Percentiles rank a stretch among this genome's conserved stretches.
Evolutionary conservation across 1,139 yeast genomes (phyloP).

Genomic region (Kodamaea alishanica): DNA sequence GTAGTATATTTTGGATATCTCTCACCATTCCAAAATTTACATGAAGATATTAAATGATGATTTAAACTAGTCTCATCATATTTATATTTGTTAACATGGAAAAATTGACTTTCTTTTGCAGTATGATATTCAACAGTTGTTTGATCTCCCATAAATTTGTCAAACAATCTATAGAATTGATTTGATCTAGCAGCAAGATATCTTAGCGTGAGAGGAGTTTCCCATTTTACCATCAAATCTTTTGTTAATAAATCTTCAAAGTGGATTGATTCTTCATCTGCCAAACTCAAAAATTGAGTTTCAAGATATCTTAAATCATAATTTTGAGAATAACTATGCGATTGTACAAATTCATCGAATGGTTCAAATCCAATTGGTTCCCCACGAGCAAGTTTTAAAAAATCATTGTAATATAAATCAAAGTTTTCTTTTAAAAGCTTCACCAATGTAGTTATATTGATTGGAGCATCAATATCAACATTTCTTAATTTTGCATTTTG

Average conservation of each 20-base stretch:
- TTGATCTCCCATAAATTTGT: constrained; percentile 22
- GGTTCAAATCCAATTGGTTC: constrained; percentile 37
- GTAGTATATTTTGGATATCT: constrained; percentile 40
- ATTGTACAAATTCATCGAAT: constrained; percentile 27
- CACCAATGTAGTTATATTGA: constrained; percentile 37
- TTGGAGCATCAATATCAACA: constrained; percentile 47
- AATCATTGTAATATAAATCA: constrained; percentile 39
- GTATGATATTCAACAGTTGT: constrained; percentile 54
- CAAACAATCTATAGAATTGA: constrained; percentile 41
- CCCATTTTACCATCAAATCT: constrained; percentile 41
- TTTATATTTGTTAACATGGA: constrained; percentile 34
- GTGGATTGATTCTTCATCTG: constrained; percentile 6
- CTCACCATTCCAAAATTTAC: constrained; percentile 54
- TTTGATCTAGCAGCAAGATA: constrained; percentile 54
- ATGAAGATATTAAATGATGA: constrained; percentile 28
- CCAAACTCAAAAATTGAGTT: background rate
- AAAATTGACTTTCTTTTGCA: constrained; percentile 28
- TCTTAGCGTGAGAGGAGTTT: constrained; percentile 50
- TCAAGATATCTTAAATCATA: constrained; percentile 8
- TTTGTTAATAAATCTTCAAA: constrained; percentile 10
- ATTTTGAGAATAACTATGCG: constrained; percentile 2
- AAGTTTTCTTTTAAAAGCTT: constrained; percentile 33
- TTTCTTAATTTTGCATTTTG: constrained; percentile 45
- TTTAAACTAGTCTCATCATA: constrained; percentile 29
- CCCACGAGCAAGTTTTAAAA: constrained; percentile 45